phyloP scores from a whole-genome alignment of 2,329 filamentous ascomycete species.

The Grosmannia serpens region DNA sequence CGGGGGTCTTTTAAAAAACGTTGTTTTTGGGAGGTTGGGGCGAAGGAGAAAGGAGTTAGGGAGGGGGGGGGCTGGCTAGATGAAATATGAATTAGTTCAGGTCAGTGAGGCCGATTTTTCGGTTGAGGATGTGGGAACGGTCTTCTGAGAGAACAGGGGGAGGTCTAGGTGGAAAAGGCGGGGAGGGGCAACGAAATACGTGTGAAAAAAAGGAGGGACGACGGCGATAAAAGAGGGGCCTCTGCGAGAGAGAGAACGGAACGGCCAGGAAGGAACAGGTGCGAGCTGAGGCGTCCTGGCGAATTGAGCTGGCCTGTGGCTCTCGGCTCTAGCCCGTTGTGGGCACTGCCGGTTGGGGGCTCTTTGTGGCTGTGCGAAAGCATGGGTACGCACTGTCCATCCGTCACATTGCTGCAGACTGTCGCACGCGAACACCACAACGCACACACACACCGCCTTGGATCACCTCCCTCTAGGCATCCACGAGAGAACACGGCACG shows the following conservation, averaged over 20 bases:
- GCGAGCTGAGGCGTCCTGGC: neutral
- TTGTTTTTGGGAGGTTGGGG: conserved; percentile 12
- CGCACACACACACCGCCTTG: no score
- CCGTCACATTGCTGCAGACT: no score
- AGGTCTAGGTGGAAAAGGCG: neutral
- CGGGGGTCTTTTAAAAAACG: neutral
- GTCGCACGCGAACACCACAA: no score
- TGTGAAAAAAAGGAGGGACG: neutral
- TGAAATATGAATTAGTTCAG: conserved; percentile 8
- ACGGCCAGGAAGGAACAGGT: conserved; percentile 2
- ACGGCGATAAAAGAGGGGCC: conserved; percentile 5
- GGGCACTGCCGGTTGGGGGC: neutral
- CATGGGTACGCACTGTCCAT: no score
- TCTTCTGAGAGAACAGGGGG: neutral
- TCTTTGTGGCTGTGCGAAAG: neutral
- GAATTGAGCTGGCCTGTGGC: neutral
- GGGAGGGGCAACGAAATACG: neutral
- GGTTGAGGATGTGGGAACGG: conserved; percentile 7
- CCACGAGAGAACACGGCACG: no score
- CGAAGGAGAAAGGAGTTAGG: conserved; percentile 1
- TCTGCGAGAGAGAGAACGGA: neutral
- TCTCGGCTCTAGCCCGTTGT: neutral
- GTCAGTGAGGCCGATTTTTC: conserved; percentile 9
- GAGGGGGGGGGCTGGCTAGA: conserved; percentile 3
- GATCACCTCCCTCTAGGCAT: no score